Evolutionary conservation across 352 stramenopile species (phyloP), one percentile per base, ranked within the genome.

Genomic region (Pythium pyrilobum): DNA sequence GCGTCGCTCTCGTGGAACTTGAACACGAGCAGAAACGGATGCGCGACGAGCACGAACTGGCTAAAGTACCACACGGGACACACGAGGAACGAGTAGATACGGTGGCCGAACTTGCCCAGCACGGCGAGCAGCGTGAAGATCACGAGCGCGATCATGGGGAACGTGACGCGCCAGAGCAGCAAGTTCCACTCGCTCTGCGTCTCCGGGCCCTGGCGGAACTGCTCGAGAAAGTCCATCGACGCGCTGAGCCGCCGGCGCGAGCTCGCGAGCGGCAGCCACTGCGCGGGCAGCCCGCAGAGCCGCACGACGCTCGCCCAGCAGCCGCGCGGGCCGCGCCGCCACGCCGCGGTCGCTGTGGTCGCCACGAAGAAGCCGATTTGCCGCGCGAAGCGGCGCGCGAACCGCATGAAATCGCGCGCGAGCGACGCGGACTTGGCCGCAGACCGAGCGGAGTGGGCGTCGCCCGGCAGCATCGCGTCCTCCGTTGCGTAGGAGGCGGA

Each of bases 171-270:
- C 83, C 83, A 94, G 15, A 88, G 58, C 11, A 90, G 51, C 38
- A 94, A 38, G 45, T 92, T 89, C 79, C 83, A 89, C 55, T 92
- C 83, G 66, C 74, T 92, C 31, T 92, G 77, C 2, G 68, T 81
- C 50, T 86, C 79, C 0, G 81, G 81, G 0, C 78, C 81, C 6
- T 80, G 75, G 12, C 75, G 73, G 56, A 89, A 90, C 50, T 85
- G 77, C 50, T 89, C 75, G 29, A 92, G 65, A 47, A 90, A 74
- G 49, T 73, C 77, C 51, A 89, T 59, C 15, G 74, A 62, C 29
- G 55, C 58, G 24, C 52, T 62, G 6, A 62, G 36, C 1, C 42
- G 47, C 16, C 51, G 51, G 6, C 55, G 44, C 23, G 56, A 50
- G 37, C 43, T 56, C 29, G 42, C 39, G 33, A 56, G 34, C 9